These are phyloP conservation scores for Emergomyces africanus DNA, from an alignment of 2,329 filamentous ascomycete species.

Conservation along the genomic window DNA sequence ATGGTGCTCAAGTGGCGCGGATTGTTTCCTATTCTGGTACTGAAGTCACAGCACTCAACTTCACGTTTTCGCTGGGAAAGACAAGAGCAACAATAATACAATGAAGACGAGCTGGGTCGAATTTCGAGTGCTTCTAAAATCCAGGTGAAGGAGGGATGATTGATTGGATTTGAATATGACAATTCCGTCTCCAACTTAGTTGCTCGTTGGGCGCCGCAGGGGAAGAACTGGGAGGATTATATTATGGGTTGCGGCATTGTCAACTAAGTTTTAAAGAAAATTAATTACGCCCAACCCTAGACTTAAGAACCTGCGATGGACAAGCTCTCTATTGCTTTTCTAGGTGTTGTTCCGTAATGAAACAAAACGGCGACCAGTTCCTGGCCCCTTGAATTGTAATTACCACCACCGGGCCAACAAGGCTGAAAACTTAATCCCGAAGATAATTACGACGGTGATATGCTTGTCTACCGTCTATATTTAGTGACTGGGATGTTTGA, in stretches of 20 bases:
- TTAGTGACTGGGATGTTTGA: not conserved
- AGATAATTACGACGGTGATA: not conserved
- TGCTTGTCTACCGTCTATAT: not conserved
- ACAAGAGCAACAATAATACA: not conserved
- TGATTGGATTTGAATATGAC: not conserved
- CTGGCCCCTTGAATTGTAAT: not conserved
- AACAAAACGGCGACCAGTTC: not conserved
- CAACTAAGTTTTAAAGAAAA: not conserved
- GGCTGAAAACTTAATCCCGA: not conserved
- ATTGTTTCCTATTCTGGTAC: constrained; percentile 2
- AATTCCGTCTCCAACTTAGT: not conserved
- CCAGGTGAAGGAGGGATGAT: not conserved
- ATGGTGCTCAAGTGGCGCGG: not conserved
- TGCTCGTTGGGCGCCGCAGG: not conserved
- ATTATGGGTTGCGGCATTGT: not conserved
- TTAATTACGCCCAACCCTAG: not conserved
- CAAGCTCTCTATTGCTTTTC: not conserved
- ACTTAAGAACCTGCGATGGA: not conserved
- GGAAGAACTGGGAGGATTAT: not conserved
- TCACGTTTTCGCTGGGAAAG: not conserved
- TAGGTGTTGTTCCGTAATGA: not conserved
- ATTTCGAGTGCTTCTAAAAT: not conserved
- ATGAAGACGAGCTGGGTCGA: not conserved
- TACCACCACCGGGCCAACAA: not conserved
- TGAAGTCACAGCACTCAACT: not conserved